These are phyloP conservation scores for Ceratocystis colombiana DNA, from an alignment of 2,329 filamentous ascomycete genomes.

Conservation along the genomic window DNA sequence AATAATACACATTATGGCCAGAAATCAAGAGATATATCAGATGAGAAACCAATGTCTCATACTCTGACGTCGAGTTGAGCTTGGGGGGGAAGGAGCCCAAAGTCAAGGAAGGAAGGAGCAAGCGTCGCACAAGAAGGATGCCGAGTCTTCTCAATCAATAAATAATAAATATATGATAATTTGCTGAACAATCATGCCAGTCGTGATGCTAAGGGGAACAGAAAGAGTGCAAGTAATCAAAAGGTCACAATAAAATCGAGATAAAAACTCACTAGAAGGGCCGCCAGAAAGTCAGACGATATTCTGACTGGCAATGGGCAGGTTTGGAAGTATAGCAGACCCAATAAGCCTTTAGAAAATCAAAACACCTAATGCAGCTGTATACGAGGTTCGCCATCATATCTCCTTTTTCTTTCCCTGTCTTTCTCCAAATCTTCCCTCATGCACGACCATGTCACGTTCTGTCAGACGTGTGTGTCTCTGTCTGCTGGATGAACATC, in stretches of 20 bases:
- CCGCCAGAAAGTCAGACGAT: too few relatives aligned
- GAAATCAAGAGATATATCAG: neutral
- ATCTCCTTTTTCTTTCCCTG: neutral
- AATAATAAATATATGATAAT: neutral
- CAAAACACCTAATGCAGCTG: neutral
- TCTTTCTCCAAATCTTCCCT: neutral
- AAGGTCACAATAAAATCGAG: neutral
- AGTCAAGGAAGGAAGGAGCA: neutral
- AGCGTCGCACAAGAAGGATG: slow-evolving; percentile 11
- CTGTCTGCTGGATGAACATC: neutral
- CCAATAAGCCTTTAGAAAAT: neutral
- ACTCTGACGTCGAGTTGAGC: neutral
- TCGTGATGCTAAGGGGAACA: neutral
- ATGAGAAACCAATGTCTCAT: neutral
- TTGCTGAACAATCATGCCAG: neutral
- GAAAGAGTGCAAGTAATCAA: neutral
- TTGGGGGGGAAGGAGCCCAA: neutral
- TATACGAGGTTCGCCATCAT: slow-evolving; percentile 2
- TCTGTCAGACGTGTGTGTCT: neutral
- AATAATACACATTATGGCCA: neutral
- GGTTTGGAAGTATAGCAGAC: too few relatives aligned
- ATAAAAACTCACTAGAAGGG: too few relatives aligned
- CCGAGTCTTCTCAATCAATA: neutral
- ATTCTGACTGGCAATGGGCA: too few relatives aligned
- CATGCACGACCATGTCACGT: neutral